These are phyloP conservation scores for Diaporthe citrichinensis DNA, from an alignment of 2,329 filamentous ascomycete species.

Conservation along the genomic window DNA sequence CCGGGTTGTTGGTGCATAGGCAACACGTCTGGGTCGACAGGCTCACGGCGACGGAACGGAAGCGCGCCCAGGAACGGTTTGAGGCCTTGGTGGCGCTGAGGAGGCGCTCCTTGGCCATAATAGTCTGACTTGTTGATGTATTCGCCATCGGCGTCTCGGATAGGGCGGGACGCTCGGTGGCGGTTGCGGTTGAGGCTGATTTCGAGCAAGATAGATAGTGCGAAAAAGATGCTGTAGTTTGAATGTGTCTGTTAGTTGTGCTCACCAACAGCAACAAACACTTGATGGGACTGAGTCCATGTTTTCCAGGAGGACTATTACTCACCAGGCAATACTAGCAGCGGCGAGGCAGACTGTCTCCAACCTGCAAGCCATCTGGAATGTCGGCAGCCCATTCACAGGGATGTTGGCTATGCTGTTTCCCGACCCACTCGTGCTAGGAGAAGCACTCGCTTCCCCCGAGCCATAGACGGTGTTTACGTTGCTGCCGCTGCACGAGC, in stretches of 20 bases:
- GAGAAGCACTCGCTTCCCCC: slow-evolving; percentile 60
- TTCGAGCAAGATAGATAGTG: slow-evolving; percentile 72
- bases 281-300: not conserved
- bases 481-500: slow-evolving; percentile 68
- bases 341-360: slow-evolving; percentile 76
- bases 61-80: slow-evolving; percentile 21
- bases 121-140: slow-evolving; percentile 39
- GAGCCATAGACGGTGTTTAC: slow-evolving; percentile 68
- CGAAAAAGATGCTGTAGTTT: slow-evolving; percentile 69
- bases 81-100: slow-evolving; percentile 37
- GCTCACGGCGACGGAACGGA: slow-evolving; percentile 24
- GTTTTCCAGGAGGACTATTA: slow-evolving; percentile 38
- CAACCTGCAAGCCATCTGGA: slow-evolving; percentile 65
- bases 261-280: not conserved
- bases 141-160: slow-evolving; percentile 41
- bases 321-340: slow-evolving; percentile 73
- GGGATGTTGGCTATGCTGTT: slow-evolving; percentile 16
- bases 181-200: slow-evolving; percentile 36
- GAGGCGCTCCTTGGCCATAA: slow-evolving; percentile 31
- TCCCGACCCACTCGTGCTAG: slow-evolving; percentile 56
- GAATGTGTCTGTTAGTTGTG: not conserved
- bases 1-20: slow-evolving; percentile 40
- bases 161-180: slow-evolving; percentile 29
- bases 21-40: slow-evolving; percentile 38
- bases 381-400: slow-evolving; percentile 47